Conservation (phyloP, 768 basidiomycete genomes). For the Omphalotus guepiniiformis region DNA sequence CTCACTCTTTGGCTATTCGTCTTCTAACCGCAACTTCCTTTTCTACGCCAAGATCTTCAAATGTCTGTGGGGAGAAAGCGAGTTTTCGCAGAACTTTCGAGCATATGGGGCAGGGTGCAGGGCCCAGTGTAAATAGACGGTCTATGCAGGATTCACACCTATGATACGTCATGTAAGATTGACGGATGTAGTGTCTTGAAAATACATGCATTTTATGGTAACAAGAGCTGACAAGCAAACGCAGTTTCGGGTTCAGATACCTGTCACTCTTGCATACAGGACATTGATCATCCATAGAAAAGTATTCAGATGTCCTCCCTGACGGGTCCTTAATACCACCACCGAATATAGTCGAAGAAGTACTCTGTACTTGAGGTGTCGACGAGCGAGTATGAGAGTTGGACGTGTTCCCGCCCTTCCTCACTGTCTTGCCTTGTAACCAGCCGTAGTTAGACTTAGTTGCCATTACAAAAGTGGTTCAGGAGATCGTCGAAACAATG, state of each 20-base stretch:
- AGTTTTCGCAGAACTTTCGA: constrained; percentile 82
- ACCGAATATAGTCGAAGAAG: constrained; percentile 70
- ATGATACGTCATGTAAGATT: background rate
- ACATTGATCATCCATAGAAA: constrained; percentile 89
- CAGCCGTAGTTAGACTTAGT: constrained; percentile 27
- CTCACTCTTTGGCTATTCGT: constrained; percentile 86
- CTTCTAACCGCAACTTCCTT: constrained; percentile 90
- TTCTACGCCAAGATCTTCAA: constrained; percentile 88
- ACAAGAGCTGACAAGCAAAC: constrained; percentile 91
- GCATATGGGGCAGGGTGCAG: constrained; percentile 95
- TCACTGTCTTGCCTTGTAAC: constrained; percentile 73
- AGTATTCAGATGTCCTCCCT: constrained; percentile 77
- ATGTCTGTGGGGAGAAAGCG: constrained; percentile 94
- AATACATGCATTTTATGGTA: constrained; percentile 91
- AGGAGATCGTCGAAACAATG: background rate
- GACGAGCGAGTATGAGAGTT: constrained; percentile 52
- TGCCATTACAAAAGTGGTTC: background rate
- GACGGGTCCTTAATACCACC: constrained; percentile 87
- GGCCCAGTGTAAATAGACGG: constrained; percentile 90
- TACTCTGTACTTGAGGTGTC: constrained; percentile 67
- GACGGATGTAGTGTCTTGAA: background rate
- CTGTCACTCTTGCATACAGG: constrained; percentile 97
- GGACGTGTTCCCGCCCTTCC: constrained; percentile 52
- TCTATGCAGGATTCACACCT: constrained; percentile 99
- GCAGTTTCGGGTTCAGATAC: constrained; percentile 90